A percentile compares a stretch with the other conserved stretches of the same genome.
Conservation (phyloP, 352 stramenopile species). For the Pythium aphanidermatum region DNA sequence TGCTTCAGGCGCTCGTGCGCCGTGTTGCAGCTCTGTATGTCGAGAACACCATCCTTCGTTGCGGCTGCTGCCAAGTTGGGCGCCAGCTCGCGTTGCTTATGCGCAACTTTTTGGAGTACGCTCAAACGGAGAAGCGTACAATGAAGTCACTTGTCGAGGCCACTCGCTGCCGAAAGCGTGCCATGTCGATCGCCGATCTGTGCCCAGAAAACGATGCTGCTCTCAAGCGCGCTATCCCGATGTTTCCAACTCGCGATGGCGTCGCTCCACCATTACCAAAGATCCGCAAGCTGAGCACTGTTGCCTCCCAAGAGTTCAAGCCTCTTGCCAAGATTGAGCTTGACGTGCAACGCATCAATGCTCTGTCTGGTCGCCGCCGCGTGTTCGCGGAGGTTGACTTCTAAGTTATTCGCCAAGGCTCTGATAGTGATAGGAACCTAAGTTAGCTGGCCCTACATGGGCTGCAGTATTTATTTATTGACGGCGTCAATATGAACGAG, state of each 20-base stretch:
- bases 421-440: too few species aligned
- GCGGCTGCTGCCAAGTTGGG: slow-evolving; percentile 41
- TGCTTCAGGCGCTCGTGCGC: slow-evolving; percentile 62
- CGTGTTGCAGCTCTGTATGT: slow-evolving; percentile 54
- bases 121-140: slow-evolving; percentile 11
- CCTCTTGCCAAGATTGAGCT: slow-evolving; percentile 15
- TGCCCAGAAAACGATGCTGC: slow-evolving; percentile 28
- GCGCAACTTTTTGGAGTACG: slow-evolving; percentile 60
- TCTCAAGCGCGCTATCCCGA: slow-evolving; percentile 15
- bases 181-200: slow-evolving; percentile 52
- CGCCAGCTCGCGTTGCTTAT: slow-evolving; percentile 53
- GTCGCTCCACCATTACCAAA: slow-evolving; percentile 22
- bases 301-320: slow-evolving; percentile 26
- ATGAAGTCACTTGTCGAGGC: slow-evolving; percentile 7
- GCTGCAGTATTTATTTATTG: too few species aligned
- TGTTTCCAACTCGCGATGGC: slow-evolving; percentile 18
- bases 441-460: too few species aligned
- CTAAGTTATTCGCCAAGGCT: too few species aligned
- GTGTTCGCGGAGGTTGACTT: slow-evolving; percentile 83
- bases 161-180: slow-evolving; percentile 35
- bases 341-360: too few species aligned
- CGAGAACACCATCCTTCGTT: slow-evolving; percentile 48
- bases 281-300: slow-evolving; percentile 52
- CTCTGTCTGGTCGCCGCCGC: slow-evolving; percentile 43
- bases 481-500: too few species aligned